These are phyloP conservation scores for Lolium rigidum DNA, from an alignment of 176 grass and related monocot species.

Conservation along the genomic window DNA sequence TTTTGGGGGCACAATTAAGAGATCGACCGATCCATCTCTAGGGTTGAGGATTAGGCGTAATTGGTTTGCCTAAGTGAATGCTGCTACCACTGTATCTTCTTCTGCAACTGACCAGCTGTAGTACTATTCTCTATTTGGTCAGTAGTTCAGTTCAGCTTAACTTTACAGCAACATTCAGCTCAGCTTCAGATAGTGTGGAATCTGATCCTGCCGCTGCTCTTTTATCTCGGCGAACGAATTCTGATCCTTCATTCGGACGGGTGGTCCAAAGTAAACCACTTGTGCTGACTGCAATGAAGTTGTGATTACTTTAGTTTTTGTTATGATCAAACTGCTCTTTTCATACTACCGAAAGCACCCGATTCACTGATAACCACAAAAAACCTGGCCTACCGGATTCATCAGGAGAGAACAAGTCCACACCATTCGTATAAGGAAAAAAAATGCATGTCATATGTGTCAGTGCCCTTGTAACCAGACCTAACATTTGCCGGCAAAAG, in stretches of 20 bases:
- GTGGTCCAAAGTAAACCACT: slow-evolving; percentile 14
- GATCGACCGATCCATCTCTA: slow-evolving; percentile 33
- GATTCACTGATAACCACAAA: background rate
- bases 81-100: background rate
- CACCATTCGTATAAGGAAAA: background rate
- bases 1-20: background rate
- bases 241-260: slow-evolving; percentile 17
- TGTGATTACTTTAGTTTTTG: background rate
- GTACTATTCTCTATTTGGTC: background rate
- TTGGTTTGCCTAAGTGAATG: slow-evolving; percentile 25
- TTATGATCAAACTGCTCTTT: background rate
- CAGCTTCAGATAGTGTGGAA: slow-evolving; percentile 37
- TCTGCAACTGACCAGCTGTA: background rate
- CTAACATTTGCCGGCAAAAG: background rate
- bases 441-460: too few species aligned
- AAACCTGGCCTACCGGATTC: background rate
- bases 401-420: background rate
- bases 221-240: slow-evolving; percentile 25
- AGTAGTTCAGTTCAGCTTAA: background rate
- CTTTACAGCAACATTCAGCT: slow-evolving; percentile 27
- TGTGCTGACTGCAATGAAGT: background rate
- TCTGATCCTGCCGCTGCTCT: slow-evolving; percentile 37
- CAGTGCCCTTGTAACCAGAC: background rate
- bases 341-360: too few species aligned
- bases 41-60: slow-evolving; percentile 8